phyloP scores from a whole-genome alignment of 495 filamentous ascomycete genomes.

The Aspergillus heteromorphus region DNA sequence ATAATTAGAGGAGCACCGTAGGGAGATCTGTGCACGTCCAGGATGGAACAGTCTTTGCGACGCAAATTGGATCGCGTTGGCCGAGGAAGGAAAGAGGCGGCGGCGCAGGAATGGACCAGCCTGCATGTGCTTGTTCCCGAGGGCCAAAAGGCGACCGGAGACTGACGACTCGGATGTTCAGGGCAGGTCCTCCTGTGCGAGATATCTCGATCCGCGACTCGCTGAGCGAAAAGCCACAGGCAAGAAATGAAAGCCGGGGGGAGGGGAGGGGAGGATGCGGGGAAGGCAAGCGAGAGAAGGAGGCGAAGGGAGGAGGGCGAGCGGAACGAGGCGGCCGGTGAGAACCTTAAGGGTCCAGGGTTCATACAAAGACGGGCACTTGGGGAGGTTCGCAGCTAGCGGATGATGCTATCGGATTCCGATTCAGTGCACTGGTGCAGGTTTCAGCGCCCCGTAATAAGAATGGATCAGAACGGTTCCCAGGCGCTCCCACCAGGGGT shows the following conservation, averaged over 20 bases:
- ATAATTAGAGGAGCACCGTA: slow-evolving; percentile 8
- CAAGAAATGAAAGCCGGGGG: slow-evolving; percentile 6
- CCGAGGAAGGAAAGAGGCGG: slow-evolving; percentile 32
- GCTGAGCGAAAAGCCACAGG: not conserved
- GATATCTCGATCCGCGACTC: not conserved
- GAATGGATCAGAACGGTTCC: not conserved
- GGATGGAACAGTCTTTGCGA: slow-evolving; percentile 8
- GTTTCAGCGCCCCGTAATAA: no score
- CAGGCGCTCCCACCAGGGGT: not conserved
- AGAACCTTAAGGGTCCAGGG: slow-evolving; percentile 3
- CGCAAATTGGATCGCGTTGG: slow-evolving; percentile 20
- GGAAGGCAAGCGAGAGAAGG: slow-evolving; percentile 6
- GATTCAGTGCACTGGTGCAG: no score
- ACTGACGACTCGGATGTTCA: not conserved
- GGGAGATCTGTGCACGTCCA: slow-evolving; percentile 22
- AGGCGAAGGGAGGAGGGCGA: not conserved
- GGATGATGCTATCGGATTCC: no score
- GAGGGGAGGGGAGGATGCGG: slow-evolving; percentile 2
- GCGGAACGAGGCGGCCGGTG: slow-evolving; percentile 10
- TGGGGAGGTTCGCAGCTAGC: no score
- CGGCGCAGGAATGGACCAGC: slow-evolving; percentile 25
- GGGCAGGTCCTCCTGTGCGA: not conserved
- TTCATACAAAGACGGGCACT: no score
- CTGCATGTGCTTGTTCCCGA: slow-evolving; percentile 33
- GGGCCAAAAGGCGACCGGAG: slow-evolving; percentile 5